Conservation (phyloP, 2,329 filamentous ascomycete genomes). For the Neoscytalidium dimidiatum region DNA sequence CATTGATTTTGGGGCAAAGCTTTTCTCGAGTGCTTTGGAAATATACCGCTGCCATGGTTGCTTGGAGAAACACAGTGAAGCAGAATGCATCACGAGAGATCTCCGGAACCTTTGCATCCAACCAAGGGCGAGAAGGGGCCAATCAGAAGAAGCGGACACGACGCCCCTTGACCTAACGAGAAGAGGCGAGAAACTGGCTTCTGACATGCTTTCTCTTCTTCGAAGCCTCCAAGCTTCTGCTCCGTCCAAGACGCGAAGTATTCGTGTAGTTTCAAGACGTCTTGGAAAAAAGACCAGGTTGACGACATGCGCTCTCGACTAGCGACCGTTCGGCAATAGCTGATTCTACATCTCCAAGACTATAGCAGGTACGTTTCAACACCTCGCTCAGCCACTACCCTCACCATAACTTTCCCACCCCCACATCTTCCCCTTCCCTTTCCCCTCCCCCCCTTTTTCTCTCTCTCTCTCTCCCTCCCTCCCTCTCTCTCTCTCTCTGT, state of each 20-base stretch:
- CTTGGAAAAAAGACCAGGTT: background rate
- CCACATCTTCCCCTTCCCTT: too few relatives aligned
- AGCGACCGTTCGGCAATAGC: background rate
- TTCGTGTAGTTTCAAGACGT: background rate
- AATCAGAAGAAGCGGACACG: background rate
- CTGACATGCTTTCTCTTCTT: background rate
- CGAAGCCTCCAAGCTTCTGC: background rate
- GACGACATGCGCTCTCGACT: background rate
- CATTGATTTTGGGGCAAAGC: background rate
- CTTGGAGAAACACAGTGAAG: background rate
- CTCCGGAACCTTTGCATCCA: background rate
- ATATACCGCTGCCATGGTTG: background rate
- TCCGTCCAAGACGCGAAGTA: background rate
- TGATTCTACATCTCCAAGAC: background rate
- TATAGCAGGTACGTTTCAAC: background rate
- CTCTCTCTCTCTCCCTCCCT: too few relatives aligned
- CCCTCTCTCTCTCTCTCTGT: too few relatives aligned
- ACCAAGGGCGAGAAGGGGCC: too few relatives aligned
- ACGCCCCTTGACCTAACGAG: background rate
- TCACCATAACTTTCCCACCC: too few relatives aligned
- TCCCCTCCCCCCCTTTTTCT: too few relatives aligned
- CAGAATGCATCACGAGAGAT: background rate
- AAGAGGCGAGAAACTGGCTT: background rate
- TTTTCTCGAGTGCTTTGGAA: background rate
- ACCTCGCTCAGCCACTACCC: background rate